Evolutionary conservation across 108 stramenopile species (phyloP).

Genomic region (Licmophora abbreviata): DNA sequence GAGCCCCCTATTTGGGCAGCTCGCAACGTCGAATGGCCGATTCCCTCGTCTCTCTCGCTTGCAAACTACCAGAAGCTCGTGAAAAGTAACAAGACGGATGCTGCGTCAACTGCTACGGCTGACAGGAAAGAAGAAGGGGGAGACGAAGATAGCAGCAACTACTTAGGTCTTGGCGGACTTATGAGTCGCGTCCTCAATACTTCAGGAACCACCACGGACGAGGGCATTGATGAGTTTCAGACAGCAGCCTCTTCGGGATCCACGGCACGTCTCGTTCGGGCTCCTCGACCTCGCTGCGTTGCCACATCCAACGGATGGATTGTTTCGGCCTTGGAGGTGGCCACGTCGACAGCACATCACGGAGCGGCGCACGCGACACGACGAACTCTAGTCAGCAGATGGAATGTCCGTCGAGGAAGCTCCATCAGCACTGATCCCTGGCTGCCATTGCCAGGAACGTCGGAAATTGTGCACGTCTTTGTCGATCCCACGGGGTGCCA

Average conservation of each 20-base stretch:
- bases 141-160: conserved; percentile 4
- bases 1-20: conserved; percentile 69
- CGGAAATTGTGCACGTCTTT: conserved; percentile 58
- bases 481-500: conserved; percentile 82
- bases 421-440: too few relatives aligned
- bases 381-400: conserved; percentile 29
- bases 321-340: conserved; percentile 68
- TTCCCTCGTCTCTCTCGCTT: conserved; percentile 42
- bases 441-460: conserved; percentile 12
- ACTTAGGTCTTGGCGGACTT: conserved; percentile 30
- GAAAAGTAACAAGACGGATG: conserved; percentile 27
- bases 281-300: conserved; percentile 56
- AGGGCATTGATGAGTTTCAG: conserved; percentile 14
- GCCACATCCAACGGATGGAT: conserved; percentile 82
- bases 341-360: conserved; percentile 1
- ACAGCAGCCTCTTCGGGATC: conserved; percentile 3
- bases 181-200: conserved; percentile 48
- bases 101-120: conserved; percentile 8
- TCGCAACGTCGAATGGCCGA: conserved; percentile 77
- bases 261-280: conserved; percentile 37
- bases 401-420: conserved; percentile 36
- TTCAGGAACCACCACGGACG: conserved; percentile 11
- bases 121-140: background rate
- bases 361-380: conserved; percentile 3
- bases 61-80: conserved; percentile 40